Conservation (phyloP, 2,329 filamentous ascomycete genomes). For the Cladosporium sphaerospermum region DNA sequence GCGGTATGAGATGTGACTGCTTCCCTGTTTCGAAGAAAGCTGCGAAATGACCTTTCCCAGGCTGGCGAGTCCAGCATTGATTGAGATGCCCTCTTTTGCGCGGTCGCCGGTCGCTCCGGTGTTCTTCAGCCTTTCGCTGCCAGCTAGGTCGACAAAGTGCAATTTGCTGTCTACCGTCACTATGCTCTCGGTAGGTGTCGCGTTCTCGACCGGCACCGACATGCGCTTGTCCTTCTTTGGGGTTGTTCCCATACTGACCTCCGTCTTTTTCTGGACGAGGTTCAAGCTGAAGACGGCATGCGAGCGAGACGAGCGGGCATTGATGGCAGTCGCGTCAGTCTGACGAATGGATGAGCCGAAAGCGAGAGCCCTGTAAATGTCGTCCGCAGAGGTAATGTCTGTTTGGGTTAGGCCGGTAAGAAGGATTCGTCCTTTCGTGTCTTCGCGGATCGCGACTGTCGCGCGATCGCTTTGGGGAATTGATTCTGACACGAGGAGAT, state of each 20-base stretch:
- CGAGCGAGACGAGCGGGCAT: conserved; percentile 93
- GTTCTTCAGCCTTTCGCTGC: conserved; percentile 94
- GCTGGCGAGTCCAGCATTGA: conserved; percentile 91
- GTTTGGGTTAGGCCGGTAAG: conserved; percentile 85
- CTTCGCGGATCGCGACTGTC: conserved; percentile 86
- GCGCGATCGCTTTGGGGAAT: conserved; percentile 64
- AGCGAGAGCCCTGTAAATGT: conserved; percentile 80
- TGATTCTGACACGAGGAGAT: conserved; percentile 75
- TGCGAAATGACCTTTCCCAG: conserved; percentile 98
- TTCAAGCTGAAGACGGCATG: conserved; percentile 97
- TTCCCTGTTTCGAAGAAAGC: conserved; percentile 79
- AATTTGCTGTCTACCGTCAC: conserved; percentile 96
- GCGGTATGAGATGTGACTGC: conserved; percentile 91
- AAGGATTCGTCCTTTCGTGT: conserved; percentile 88
- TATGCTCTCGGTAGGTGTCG: conserved; percentile 48
- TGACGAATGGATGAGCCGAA: conserved; percentile 92
- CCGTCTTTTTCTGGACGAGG: conserved; percentile 74
- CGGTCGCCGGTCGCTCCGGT: conserved; percentile 91
- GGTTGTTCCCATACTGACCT: conserved; percentile 33
- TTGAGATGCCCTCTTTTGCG: conserved; percentile 93
- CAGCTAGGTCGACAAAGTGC: conserved; percentile 95
- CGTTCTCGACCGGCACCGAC: conserved; percentile 72
- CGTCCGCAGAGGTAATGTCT: conserved; percentile 83
- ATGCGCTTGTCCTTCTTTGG: conserved; percentile 71
- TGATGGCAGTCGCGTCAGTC: conserved; percentile 94